Base-by-base conservation (phyloP, 768 basidiomycete species). In the Boletus patriciae region DNA sequence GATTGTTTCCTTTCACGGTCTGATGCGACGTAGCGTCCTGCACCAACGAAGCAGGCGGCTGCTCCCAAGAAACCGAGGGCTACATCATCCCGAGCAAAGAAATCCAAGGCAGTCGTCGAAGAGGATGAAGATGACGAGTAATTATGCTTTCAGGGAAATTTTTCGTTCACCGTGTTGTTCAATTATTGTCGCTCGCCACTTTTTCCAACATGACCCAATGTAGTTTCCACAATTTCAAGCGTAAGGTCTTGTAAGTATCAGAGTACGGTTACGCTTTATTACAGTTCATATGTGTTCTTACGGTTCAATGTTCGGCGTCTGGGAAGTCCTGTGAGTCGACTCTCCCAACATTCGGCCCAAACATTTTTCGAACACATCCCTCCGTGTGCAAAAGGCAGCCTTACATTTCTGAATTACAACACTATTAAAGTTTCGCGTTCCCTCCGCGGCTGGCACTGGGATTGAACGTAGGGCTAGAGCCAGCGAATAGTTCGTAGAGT, bases 401-500 rank as follows among this genome's bases (percentile, higher is more conserved):
- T n/a, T n/a, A 19, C 1, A 27, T 12, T 47, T 37, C 12, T n/a
- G 18, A 27, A 47, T 16, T 10, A 49, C 40, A 21, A 41, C 9
- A 3, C n/a, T 11, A 23, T 67, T 45, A 70, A 33, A 70, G 63
- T 41, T 52, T 71, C 27, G 69, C 37, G 21, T 49, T 54, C 12
- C 34, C 38, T 18, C 43, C 15, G n/a, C 12, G 41, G 12, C 27
- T 25, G n/a, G 40, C 10, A n/a, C 33, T 44, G 6, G 25, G 9
- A 12, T 34, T n/a, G 31, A 33, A 21, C 7, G 19, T 18, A 25
- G 21, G 29, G 21, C 40, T 23, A 18, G 53, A 47, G 27, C 61
- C 62, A 6, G 62, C 60, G 58, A 84, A 79, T 57, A 97, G 74
- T n/a, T 70, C 73, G 63, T 86, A 85, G 40, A 97, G 51, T 64